Base-by-base conservation (phyloP, 176 grass and related monocot species). In the Triticum timopheevii region DNA sequence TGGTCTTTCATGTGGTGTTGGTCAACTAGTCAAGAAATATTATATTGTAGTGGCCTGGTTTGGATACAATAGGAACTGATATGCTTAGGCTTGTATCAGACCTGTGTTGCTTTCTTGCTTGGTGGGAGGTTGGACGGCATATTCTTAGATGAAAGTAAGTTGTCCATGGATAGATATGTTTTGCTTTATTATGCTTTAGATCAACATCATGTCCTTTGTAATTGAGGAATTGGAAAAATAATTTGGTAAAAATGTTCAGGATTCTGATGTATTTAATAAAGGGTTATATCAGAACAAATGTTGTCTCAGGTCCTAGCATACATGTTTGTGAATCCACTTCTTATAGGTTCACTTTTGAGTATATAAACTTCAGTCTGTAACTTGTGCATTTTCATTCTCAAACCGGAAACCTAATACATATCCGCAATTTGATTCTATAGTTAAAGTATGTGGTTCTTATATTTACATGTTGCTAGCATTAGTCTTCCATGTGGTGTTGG, bases 11-110 rank as follows among this genome's bases (percentile, higher is more conserved):
- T 52, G 59, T 78, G 63, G 65, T 83, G 45, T 28, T 31, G 58
- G 84, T 83, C 84, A 83, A 87, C 89, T 79, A 44, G 69, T 67
- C 7, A 59, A 73, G 42, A 80, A 87, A 79, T 79, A 59, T 25
- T 65, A 83, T 12, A 22, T 77, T 85, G 47, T 23, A 28, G 17
- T 76, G 33, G 20, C 33, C 44, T 67, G 56, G 58, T 17, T 61
- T 74, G 19, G 25, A 79, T 83, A 80, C 56, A 86, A 42, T 63
- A 73, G 33, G n/a, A 72, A 78, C 13, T 71, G 50, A 31, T 13
- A n/a, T 36, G 35, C 35, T 36, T 36, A 36, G 35, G 35, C 35
- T 36, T 36, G 35, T 5, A 36, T 36, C 35, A 36, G 35, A 36
- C 6, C 4, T 36, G 6, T 36, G 35, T 52, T 72, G 12, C 23